Conservation (phyloP, 1,139 yeast genomes). For the Suhomyces kunorum region DNA sequence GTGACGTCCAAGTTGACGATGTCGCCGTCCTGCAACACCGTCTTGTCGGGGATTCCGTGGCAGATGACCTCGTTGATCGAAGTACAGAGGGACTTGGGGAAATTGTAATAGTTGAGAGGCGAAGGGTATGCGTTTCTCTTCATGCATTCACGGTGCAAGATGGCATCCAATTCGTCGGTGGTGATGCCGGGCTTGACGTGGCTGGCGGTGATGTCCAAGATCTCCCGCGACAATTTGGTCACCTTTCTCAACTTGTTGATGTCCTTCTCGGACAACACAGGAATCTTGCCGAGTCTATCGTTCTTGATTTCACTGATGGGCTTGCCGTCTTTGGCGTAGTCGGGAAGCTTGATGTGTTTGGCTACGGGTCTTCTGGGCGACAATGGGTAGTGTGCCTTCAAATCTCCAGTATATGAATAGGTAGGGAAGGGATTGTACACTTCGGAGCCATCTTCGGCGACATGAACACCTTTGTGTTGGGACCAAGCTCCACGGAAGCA, state of each 20-base stretch:
- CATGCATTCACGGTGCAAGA: constrained; percentile 85
- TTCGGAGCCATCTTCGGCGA: constrained; percentile 44
- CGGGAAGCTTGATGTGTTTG: constrained; percentile 71
- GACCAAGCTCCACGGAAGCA: constrained; percentile 83
- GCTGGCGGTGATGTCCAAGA: constrained; percentile 83
- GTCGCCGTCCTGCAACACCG: constrained; percentile 88
- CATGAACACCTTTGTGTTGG: constrained; percentile 53
- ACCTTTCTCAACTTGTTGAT: constrained; percentile 74
- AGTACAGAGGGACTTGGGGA: constrained; percentile 91
- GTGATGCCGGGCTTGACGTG: constrained; percentile 85
- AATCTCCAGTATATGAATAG: constrained; percentile 67
- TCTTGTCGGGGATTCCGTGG: constrained; percentile 95
- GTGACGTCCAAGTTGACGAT: constrained; percentile 90
- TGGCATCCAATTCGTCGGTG: constrained; percentile 86
- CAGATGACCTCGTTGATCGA: constrained; percentile 94
- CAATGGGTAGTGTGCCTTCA: constrained; percentile 82
- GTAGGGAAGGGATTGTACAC: constrained; percentile 86
- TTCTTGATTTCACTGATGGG: constrained; percentile 78
- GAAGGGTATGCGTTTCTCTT: constrained; percentile 93
- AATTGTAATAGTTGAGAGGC: constrained; percentile 91
- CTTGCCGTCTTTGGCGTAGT: constrained; percentile 78
- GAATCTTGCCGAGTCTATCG: constrained; percentile 69
- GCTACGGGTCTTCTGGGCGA: constrained; percentile 72
- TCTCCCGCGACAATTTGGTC: constrained; percentile 78
- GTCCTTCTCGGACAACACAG: constrained; percentile 61